Evolutionary conservation across 2,329 filamentous ascomycete genomes (phyloP).

Genomic region (Falciphora oryzae): DNA sequence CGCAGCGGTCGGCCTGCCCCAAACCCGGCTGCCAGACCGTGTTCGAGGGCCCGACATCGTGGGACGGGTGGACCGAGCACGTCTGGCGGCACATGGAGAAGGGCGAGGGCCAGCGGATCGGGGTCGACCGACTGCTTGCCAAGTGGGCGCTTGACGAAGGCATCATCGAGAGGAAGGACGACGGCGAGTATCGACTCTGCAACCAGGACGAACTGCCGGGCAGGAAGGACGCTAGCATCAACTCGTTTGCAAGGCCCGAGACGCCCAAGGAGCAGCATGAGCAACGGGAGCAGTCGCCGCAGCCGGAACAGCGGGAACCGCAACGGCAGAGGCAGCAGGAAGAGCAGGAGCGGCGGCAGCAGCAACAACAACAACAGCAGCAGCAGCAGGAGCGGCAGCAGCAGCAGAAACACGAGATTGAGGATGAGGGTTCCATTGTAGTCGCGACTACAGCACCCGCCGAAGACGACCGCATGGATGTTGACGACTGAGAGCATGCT

Average conservation of each 20-base stretch:
- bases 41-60: conserved; percentile 68
- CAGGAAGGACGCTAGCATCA: conserved; percentile 16
- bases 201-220: conserved; percentile 30
- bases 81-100: conserved; percentile 85
- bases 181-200: conserved; percentile 52
- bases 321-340: background rate
- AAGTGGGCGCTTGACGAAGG: conserved; percentile 58
- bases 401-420: background rate
- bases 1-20: conserved; percentile 64
- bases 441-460: conserved; percentile 1
- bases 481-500: conserved; percentile 6
- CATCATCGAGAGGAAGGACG: conserved; percentile 53
- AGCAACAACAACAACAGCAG: background rate
- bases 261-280: conserved; percentile 4
- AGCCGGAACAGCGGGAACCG: background rate
- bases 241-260: conserved; percentile 12
- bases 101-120: conserved; percentile 51
- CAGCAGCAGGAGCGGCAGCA: background rate
- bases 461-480: conserved; percentile 7
- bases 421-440: conserved; percentile 8
- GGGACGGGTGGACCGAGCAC: conserved; percentile 92
- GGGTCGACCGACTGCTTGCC: conserved; percentile 51
- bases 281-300: background rate
- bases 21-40: conserved; percentile 63
- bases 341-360: background rate